Evolutionary conservation across 768 basidiomycete species (phyloP).

Genomic region (Paxillus rubicundulus): DNA sequence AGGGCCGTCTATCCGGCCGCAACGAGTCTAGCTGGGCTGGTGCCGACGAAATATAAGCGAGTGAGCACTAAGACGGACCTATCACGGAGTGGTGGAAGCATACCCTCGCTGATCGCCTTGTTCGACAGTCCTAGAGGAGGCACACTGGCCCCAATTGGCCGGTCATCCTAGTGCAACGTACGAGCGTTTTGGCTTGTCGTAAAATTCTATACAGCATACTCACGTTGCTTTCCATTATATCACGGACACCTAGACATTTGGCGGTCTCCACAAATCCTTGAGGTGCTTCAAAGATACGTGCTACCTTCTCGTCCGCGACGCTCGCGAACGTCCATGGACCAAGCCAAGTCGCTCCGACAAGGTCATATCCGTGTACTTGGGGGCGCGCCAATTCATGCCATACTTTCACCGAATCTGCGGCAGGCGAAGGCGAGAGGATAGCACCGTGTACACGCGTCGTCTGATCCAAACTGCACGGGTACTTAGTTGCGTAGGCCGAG

Average conservation of each 20-base stretch:
- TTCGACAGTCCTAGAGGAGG: slow-evolving; percentile 95
- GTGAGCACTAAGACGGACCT: neutral
- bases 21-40: slow-evolving; percentile 16
- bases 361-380: slow-evolving; percentile 95
- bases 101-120: slow-evolving; percentile 78
- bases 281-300: slow-evolving; percentile 90
- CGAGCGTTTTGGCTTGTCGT: neutral
- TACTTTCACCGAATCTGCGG: slow-evolving; percentile 18
- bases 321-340: slow-evolving; percentile 78
- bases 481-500: neutral
- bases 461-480: slow-evolving; percentile 69
- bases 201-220: neutral
- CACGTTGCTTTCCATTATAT: slow-evolving; percentile 52
- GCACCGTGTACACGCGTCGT: slow-evolving; percentile 87
- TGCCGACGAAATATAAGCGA: slow-evolving; percentile 8
- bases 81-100: neutral
- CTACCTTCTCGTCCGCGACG: slow-evolving; percentile 95
- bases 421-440: slow-evolving; percentile 23
- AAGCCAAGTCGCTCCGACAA: slow-evolving; percentile 77
- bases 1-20: slow-evolving; percentile 48
- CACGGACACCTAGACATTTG: slow-evolving; percentile 47
- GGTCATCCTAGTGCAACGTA: slow-evolving; percentile 41
- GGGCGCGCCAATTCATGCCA: slow-evolving; percentile 94
- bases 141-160: slow-evolving; percentile 81
- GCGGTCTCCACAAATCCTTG: slow-evolving; percentile 68